Evolutionary conservation across 164 flowering plant species (phyloP), one percentile per base, ranked within the genome.

Genomic region (Berberis vulgaris): DNA sequence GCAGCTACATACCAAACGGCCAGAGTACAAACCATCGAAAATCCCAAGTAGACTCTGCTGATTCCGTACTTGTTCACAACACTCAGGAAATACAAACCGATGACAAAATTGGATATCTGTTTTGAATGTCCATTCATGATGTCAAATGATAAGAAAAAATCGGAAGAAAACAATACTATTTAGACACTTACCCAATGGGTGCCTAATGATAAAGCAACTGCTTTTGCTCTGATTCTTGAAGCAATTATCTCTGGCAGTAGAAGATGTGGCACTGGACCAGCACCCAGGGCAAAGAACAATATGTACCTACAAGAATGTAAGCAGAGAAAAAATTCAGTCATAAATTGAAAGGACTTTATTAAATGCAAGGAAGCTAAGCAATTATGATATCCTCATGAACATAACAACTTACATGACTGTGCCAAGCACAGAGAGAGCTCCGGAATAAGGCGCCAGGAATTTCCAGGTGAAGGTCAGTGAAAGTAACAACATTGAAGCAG

Each of bases 261-360:
- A 71, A 95, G 94, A 58, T 96, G 96, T 71, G 99, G 99, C 64
- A 95, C 99, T 45, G 99, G 99, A 57, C 99, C 99, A 60, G 97
- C 97, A 69, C 99, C 99, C 57, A 95, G 88, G 54, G 99, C 89
- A 75, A 95, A 95, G 60, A 94, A 95, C 66, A 95, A 72, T 10
- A 95, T 97, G 67, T 95, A 95, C 55, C 99, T 95, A 92, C 41
- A 26, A 43, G 38, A 71, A 53, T n/a, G 44, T 9, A 66, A 49
- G 43, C 3, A 43, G 40, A 41, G 9, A 54, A 44, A 67, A 6
- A 7, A 58, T 59, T 42, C n/a, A 12, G 5, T 46, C 1, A 13
- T 9, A 7, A 7, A 26, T 26, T 26, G 26, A 26, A 26, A 26
- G 26, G 26, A 26, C 26, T 26, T 26, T 26, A 26, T 26, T 26